A percentile compares a stretch with the other conserved stretches of the same genome.
These are phyloP conservation scores for Ceratobasidium papillatum DNA, from an alignment of 1,284 basidiomycete genomes.

Conservation along the genomic window DNA sequence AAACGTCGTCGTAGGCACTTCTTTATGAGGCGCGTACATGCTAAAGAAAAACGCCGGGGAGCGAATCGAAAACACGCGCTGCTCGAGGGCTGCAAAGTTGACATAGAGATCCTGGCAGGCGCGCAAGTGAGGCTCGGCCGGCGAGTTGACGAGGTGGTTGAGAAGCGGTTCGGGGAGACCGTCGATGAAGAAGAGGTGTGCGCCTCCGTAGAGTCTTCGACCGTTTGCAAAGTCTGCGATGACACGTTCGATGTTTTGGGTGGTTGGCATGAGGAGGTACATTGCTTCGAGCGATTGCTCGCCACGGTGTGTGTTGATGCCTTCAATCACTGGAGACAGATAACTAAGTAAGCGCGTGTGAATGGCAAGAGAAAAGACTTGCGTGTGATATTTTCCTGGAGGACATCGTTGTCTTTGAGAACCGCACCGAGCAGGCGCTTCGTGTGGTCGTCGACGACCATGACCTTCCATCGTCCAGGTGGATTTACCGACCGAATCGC, in stretches of 20 bases:
- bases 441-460: conserved; percentile 94
- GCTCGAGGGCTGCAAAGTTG: conserved; percentile 89
- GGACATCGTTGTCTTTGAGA: conserved; percentile 90
- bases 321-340: conserved; percentile 71
- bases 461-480: conserved; percentile 90
- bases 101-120: conserved; percentile 84
- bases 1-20: conserved; percentile 56
- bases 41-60: conserved; percentile 84
- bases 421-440: conserved; percentile 86
- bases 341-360: background rate
- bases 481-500: conserved; percentile 84
- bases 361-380: conserved; percentile 52
- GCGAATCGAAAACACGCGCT: conserved; percentile 81
- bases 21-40: conserved; percentile 81
- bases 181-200: conserved; percentile 95
- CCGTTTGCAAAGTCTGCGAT: conserved; percentile 82
- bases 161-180: conserved; percentile 81
- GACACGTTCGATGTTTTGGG: conserved; percentile 91
- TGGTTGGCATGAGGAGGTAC: conserved; percentile 94
- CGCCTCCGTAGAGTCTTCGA: conserved; percentile 81
- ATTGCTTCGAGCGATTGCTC: conserved; percentile 88
- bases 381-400: conserved; percentile 95
- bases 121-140: conserved; percentile 74
- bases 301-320: conserved; percentile 73
- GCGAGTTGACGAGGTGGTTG: conserved; percentile 72